Conservation (phyloP, 169 alveolate species). For the Plasmodium cynomolgi region DNA sequence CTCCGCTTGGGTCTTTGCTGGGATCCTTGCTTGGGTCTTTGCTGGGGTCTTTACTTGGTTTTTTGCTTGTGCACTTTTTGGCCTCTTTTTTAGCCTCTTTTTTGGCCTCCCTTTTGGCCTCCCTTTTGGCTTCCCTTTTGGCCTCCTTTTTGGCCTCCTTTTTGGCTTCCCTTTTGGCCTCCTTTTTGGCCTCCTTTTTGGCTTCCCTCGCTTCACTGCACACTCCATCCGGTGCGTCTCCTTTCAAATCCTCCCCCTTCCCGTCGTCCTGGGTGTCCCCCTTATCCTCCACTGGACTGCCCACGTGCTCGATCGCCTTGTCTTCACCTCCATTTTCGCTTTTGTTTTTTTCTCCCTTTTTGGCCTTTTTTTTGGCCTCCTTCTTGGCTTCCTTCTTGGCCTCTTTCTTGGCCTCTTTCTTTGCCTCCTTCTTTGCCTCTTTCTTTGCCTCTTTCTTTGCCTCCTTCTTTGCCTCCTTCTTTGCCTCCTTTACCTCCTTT, state of each 20-base stretch:
- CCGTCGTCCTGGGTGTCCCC: background rate
- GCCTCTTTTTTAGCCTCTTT: slow-evolving; percentile 7
- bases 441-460: background rate
- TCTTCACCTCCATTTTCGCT: background rate
- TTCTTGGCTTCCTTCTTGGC: background rate
- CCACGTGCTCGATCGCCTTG: background rate
- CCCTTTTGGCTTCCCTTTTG: background rate
- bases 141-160: background rate
- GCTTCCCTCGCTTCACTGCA: background rate
- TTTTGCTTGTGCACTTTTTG: slow-evolving; percentile 6
- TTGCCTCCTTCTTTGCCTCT: background rate
- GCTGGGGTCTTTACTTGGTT: background rate
- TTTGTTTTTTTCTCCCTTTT: background rate
- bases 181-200: slow-evolving; percentile 6
- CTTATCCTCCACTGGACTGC: background rate
- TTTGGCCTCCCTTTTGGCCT: background rate
- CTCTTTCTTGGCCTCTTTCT: background rate
- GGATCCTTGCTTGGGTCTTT: background rate
- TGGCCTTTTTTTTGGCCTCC: background rate
- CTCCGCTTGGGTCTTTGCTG: background rate
- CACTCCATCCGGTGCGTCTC: background rate
- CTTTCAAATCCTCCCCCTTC: background rate
- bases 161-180: background rate
- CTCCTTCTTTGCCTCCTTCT: background rate
- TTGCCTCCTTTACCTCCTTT: background rate